Conservation (phyloP, 2,329 filamentous ascomycete species). For the Orbilia javanica region DNA sequence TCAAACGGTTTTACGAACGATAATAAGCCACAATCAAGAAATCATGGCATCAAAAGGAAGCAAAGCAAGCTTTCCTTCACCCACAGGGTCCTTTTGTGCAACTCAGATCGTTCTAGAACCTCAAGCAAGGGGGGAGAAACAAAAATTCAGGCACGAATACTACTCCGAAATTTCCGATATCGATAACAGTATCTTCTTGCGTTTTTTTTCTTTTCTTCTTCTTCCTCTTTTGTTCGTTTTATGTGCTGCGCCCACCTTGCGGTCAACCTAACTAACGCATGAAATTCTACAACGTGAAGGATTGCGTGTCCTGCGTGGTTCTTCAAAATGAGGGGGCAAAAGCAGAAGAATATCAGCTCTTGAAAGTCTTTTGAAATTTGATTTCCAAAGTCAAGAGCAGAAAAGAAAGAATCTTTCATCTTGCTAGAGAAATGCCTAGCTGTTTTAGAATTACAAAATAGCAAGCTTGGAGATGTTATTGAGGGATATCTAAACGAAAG, state of each 20-base stretch:
- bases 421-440: neutral
- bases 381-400: slow-evolving; percentile 19
- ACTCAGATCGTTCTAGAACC: neutral
- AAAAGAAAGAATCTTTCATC: neutral
- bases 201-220: neutral
- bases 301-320: slow-evolving; percentile 10
- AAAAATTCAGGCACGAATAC: neutral
- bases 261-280: slow-evolving; percentile 34
- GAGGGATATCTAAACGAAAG: neutral
- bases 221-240: too few relatives aligned
- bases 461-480: slow-evolving; percentile 4
- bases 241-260: slow-evolving; percentile 37
- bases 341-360: neutral
- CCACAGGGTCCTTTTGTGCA: neutral
- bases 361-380: neutral
- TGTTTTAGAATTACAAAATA: slow-evolving; percentile 14
- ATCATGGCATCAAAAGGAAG: slow-evolving; percentile 3
- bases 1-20: slow-evolving; percentile 4
- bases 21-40: neutral
- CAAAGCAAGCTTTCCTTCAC: slow-evolving; percentile 8
- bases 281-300: slow-evolving; percentile 42
- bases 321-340: neutral
- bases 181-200: slow-evolving; percentile 10
- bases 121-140: neutral
- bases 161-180: slow-evolving; percentile 3